Evolutionary conservation across 2,329 filamentous ascomycete genomes (phyloP).

Genomic region (Diplodia mutila): DNA sequence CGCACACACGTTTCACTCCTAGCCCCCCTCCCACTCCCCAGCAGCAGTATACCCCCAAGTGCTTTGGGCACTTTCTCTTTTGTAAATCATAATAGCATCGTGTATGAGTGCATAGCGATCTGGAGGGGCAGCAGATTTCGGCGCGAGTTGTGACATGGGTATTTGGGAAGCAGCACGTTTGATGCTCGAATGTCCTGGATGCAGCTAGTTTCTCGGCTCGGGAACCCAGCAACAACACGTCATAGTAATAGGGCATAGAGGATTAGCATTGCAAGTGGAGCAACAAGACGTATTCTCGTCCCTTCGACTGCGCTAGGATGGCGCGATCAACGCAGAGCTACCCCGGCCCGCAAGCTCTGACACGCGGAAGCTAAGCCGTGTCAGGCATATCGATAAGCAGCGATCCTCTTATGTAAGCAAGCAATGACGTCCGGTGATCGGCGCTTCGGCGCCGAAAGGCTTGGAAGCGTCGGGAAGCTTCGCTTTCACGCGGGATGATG

Average conservation of each 20-base stretch:
- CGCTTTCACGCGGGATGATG: conserved; percentile 10
- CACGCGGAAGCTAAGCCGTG: conserved; percentile 1
- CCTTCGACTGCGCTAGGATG: neutral
- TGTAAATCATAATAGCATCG: conserved; percentile 21
- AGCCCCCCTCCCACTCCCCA: neutral
- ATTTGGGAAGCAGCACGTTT: no score
- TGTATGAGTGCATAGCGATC: conserved; percentile 7
- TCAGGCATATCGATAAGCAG: conserved; percentile 9
- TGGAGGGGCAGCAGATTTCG: neutral
- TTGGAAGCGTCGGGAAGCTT: conserved; percentile 25
- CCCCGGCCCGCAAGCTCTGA: conserved; percentile 11
- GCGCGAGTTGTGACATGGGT: neutral
- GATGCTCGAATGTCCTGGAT: neutral
- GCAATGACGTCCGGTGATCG: conserved; percentile 8
- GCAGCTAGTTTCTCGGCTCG: neutral
- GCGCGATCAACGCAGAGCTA: conserved; percentile 4
- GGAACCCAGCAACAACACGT: neutral
- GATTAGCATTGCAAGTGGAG: neutral
- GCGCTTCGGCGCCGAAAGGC: conserved; percentile 8
- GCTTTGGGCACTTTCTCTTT: conserved; percentile 3
- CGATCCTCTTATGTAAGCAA: neutral
- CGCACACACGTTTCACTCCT: neutral
- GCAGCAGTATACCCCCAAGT: conserved; percentile 22
- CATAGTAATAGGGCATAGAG: neutral
- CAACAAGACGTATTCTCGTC: neutral